phyloP scores from a whole-genome alignment of 768 basidiomycete genomes.

The Pleurotus pulmonarius region DNA sequence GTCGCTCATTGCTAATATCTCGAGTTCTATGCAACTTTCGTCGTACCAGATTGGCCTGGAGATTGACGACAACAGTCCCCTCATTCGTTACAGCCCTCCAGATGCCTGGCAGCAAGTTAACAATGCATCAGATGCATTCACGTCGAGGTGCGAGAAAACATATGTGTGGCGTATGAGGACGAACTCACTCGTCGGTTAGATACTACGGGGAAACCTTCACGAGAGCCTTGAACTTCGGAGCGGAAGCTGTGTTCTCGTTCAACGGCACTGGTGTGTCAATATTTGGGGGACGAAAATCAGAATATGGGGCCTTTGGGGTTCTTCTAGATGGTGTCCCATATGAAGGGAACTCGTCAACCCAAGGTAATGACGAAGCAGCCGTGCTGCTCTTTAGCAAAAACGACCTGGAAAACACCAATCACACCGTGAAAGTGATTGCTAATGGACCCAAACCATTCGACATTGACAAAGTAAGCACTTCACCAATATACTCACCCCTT shows the following conservation, averaged over 20 bases:
- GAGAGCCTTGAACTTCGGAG: slow-evolving; percentile 22
- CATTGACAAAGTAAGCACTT: slow-evolving; percentile 29
- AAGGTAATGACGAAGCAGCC: slow-evolving; percentile 17
- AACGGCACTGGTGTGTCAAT: slow-evolving; percentile 33
- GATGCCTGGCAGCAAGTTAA: slow-evolving; percentile 18
- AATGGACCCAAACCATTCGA: slow-evolving; percentile 20
- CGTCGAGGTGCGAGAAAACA: slow-evolving; percentile 7
- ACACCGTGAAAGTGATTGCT: slow-evolving; percentile 23
- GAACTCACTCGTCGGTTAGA: slow-evolving; percentile 13
- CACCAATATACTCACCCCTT: neutral
- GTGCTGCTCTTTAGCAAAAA: slow-evolving; percentile 25
- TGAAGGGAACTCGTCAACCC: slow-evolving; percentile 15
- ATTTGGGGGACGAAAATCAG: slow-evolving; percentile 29
- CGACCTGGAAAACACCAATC: slow-evolving; percentile 20
- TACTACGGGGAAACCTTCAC: slow-evolving; percentile 35
- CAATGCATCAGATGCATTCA: slow-evolving; percentile 10
- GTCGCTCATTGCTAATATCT: slow-evolving; percentile 3
- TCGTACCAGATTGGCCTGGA: neutral
- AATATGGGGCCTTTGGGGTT: slow-evolving; percentile 32
- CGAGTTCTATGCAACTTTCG: neutral
- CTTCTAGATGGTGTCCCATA: slow-evolving; percentile 21
- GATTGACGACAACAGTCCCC: slow-evolving; percentile 22
- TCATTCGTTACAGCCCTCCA: slow-evolving; percentile 19
- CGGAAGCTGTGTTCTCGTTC: slow-evolving; percentile 28
- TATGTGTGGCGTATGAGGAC: neutral